These are phyloP conservation scores for Setaria viridis DNA, from an alignment of 202 grass and related monocot species.

Conservation along the genomic window DNA sequence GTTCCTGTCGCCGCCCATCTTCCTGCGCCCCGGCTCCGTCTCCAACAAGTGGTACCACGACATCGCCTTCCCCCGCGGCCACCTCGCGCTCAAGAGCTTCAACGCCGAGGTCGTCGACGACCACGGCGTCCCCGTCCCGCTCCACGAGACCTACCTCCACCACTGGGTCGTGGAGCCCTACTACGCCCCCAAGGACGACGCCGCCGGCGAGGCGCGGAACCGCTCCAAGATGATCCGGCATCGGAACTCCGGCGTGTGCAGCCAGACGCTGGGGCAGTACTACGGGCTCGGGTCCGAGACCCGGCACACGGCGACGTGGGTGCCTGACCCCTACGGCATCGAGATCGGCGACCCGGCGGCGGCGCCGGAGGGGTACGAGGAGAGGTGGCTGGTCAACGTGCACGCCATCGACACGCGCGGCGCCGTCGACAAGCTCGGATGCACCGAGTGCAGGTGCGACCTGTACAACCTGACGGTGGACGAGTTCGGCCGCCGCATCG, in stretches of 20 bases:
- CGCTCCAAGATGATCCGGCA: constrained; percentile 16
- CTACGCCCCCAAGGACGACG: constrained; percentile 38
- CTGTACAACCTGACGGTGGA: constrained; percentile 75
- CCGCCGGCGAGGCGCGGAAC: neutral
- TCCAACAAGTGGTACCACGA: constrained; percentile 64
- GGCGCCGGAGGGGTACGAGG: constrained; percentile 62
- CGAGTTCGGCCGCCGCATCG: constrained; percentile 49
- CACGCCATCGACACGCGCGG: constrained; percentile 84
- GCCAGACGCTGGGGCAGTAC: constrained; percentile 59
- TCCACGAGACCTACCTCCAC: constrained; percentile 89
- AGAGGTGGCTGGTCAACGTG: constrained; percentile 76
- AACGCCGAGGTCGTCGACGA: constrained; percentile 76
- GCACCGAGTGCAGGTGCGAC: constrained; percentile 83
- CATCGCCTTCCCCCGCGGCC: constrained; percentile 71
- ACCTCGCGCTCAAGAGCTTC: constrained; percentile 85
- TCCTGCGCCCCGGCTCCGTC: constrained; percentile 67
- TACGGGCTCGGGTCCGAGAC: constrained; percentile 91
- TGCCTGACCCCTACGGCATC: constrained; percentile 88
- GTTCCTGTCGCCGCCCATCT: constrained; percentile 70
- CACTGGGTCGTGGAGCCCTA: constrained; percentile 75
- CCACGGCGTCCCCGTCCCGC: constrained; percentile 58
- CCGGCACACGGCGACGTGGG: constrained; percentile 78
- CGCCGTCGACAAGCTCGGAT: constrained; percentile 56
- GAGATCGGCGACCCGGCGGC: constrained; percentile 54
- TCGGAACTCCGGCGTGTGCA: constrained; percentile 36